Evolutionary conservation across 2,329 filamentous ascomycete species (phyloP).

Genomic region (Epichloe bromicola): DNA sequence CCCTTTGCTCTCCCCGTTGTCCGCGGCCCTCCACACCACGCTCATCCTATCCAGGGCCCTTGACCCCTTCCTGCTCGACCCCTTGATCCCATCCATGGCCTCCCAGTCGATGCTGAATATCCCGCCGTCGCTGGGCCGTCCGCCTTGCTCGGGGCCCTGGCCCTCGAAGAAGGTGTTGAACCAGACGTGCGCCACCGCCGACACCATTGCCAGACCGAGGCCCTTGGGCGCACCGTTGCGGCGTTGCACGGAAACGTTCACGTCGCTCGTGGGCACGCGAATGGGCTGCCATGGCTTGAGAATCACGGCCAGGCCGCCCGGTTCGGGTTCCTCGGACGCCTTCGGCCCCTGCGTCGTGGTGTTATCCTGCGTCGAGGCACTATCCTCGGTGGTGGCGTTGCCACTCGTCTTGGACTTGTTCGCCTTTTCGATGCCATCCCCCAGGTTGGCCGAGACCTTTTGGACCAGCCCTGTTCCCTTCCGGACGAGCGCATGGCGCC

Average conservation of each 20-base stretch:
- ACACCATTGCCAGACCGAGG: slow-evolving; percentile 80
- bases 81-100: slow-evolving; percentile 87
- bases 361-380: background rate
- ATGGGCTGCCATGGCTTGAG: slow-evolving; percentile 60
- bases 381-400: slow-evolving; percentile 5
- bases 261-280: slow-evolving; percentile 64
- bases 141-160: slow-evolving; percentile 53
- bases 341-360: background rate
- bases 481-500: slow-evolving; percentile 13
- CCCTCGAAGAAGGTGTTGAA: slow-evolving; percentile 94
- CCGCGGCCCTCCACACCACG: slow-evolving; percentile 62
- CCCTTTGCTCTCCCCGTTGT: slow-evolving; percentile 12
- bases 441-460: slow-evolving; percentile 15
- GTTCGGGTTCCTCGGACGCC: slow-evolving; percentile 25
- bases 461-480: slow-evolving; percentile 22
- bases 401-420: slow-evolving; percentile 10
- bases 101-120: slow-evolving; percentile 48
- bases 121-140: slow-evolving; percentile 53
- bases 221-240: slow-evolving; percentile 66
- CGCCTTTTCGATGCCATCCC: slow-evolving; percentile 9
- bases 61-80: slow-evolving; percentile 63
- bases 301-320: slow-evolving; percentile 60
- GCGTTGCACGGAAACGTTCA: slow-evolving; percentile 83
- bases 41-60: slow-evolving; percentile 69
- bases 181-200: slow-evolving; percentile 89